A percentile compares a stretch with the other conserved stretches of the same genome.
Evolutionary conservation across 192 early-diverging fungal genomes (phyloP).

Genomic region (Entophlyctis luteolus): DNA sequence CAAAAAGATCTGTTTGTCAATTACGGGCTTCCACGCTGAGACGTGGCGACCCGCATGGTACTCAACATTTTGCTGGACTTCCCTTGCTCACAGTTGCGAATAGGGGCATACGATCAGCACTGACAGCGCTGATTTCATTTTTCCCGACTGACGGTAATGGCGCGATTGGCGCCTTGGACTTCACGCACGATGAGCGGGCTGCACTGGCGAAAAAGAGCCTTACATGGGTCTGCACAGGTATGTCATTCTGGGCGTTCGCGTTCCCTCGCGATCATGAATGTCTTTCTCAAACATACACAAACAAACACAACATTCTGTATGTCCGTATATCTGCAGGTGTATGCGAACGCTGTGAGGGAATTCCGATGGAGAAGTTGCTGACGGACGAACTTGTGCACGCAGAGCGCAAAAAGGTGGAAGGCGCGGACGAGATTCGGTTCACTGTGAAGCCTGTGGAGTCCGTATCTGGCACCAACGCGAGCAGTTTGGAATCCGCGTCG

Average conservation of each 20-base stretch:
- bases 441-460: background rate
- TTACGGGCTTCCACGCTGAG: conserved; percentile 91
- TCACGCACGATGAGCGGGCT: conserved; percentile 61
- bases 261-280: background rate
- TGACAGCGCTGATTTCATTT: conserved; percentile 84
- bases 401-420: conserved; percentile 18
- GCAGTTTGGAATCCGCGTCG: too few relatives aligned
- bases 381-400: conserved; percentile 2
- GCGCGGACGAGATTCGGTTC: conserved; percentile 17
- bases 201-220: conserved; percentile 55
- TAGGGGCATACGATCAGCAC: conserved; percentile 78
- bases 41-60: conserved; percentile 93
- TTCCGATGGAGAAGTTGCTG: conserved; percentile 8
- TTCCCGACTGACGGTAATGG: conserved; percentile 81
- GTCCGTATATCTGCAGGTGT: background rate
- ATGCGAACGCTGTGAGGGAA: conserved; percentile 17
- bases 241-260: background rate
- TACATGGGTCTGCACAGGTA: conserved; percentile 39
- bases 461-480: too few relatives aligned
- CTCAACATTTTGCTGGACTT: background rate
- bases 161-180: conserved; percentile 76
- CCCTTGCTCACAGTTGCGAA: background rate
- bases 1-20: conserved; percentile 92
- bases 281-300: background rate
- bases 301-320: background rate